Conservation (phyloP, 495 filamentous ascomycete genomes). For the Pyrenula aspistea region DNA sequence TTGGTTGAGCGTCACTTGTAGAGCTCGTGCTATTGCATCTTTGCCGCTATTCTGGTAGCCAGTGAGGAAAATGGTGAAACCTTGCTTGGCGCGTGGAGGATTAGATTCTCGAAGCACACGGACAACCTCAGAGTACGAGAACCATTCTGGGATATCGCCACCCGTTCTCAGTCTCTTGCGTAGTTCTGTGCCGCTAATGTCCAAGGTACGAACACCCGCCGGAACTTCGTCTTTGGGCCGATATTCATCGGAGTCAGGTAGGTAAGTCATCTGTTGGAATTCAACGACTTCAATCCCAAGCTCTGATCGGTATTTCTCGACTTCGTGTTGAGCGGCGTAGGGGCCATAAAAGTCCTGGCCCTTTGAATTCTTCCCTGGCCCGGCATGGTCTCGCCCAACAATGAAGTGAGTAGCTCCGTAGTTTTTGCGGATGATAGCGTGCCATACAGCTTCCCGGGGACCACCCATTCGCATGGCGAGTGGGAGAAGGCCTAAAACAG, state of each 20-base stretch:
- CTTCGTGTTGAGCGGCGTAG: constrained; percentile 94
- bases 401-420: constrained; percentile 99
- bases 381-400: constrained; percentile 94
- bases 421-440: constrained; percentile 99
- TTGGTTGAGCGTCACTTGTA: constrained; percentile 97
- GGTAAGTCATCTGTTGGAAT: constrained; percentile 99
- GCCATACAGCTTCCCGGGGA: constrained; percentile 97
- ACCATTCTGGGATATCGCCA: constrained; percentile 94
- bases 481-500: constrained; percentile 87
- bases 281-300: constrained; percentile 97
- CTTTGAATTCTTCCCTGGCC: constrained; percentile 91
- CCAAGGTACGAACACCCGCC: constrained; percentile 73
- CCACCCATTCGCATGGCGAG: constrained; percentile 99
- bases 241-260: constrained; percentile 95
- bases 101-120: constrained; percentile 89
- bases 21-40: constrained; percentile 86
- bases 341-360: constrained; percentile 96
- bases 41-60: constrained; percentile 95
- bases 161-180: constrained; percentile 80
- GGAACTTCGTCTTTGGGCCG: constrained; percentile 80
- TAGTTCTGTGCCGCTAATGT: constrained; percentile 95
- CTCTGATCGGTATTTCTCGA: constrained; percentile 92
- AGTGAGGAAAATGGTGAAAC: constrained; percentile 96
- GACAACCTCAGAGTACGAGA: constrained; percentile 98
- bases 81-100: constrained; percentile 76